These are phyloP conservation scores for Chlorociboria aeruginascens DNA, from an alignment of 495 filamentous ascomycete genomes.

Conservation along the genomic window DNA sequence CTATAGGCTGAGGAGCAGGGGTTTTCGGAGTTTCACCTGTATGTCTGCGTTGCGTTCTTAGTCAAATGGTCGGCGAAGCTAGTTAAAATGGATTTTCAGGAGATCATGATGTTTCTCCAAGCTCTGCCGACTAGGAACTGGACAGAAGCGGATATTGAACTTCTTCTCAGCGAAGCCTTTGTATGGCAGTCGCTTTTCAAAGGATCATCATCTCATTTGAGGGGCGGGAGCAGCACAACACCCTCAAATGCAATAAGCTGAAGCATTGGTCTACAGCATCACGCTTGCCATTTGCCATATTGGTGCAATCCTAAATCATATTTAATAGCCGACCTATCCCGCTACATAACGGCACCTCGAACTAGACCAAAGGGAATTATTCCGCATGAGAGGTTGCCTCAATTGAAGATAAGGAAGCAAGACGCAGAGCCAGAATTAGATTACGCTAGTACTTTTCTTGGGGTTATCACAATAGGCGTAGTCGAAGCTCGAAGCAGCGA, in stretches of 20 bases:
- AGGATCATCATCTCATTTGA: constrained; percentile 74
- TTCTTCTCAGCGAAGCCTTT: constrained; percentile 87
- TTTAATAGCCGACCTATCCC: no score
- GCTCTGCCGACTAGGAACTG: constrained; percentile 86
- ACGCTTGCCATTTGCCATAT: no score
- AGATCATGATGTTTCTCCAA: constrained; percentile 99
- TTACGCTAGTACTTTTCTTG: no score
- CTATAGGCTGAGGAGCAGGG: constrained; percentile 89
- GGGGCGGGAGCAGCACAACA: constrained; percentile 23
- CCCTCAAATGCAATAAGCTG: constrained; percentile 26
- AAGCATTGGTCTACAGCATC: constrained; percentile 1
- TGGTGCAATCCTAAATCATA: no score
- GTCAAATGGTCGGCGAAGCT: constrained; percentile 96
- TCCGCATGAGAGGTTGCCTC: no score
- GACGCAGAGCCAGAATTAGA: no score
- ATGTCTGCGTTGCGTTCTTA: constrained; percentile 96
- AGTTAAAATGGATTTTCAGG: constrained; percentile 95
- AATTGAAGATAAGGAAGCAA: no score
- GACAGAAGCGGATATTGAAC: constrained; percentile 96
- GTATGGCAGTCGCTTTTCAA: constrained; percentile 93
- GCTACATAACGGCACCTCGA: no score
- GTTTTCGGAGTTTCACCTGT: constrained; percentile 95
- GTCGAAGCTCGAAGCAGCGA: no score
- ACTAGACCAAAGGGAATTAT: no score
- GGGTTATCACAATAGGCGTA: no score